Conservation (phyloP, 2,329 filamentous ascomycete genomes). For the Aspergillus niger region DNA sequence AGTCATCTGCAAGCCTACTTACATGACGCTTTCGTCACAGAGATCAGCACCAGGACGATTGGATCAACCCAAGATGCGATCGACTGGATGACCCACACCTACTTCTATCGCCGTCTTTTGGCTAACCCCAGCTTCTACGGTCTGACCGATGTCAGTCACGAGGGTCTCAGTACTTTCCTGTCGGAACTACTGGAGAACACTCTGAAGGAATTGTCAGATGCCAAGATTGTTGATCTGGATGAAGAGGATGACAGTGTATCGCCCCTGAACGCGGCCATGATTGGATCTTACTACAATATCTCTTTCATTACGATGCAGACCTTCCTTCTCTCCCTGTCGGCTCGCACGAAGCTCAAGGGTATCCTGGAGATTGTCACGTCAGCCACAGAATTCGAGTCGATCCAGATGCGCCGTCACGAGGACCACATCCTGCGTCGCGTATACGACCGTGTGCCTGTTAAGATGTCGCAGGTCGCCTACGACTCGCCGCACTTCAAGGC, state of each 20-base stretch:
- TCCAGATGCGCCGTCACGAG: slow-evolving; percentile 92
- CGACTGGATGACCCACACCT: slow-evolving; percentile 98
- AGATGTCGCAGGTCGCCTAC: slow-evolving; percentile 82
- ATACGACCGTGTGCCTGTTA: slow-evolving; percentile 91
- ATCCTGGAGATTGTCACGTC: slow-evolving; percentile 96
- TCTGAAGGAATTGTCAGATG: slow-evolving; percentile 83
- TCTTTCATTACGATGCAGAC: slow-evolving; percentile 99
- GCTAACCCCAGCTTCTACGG: slow-evolving; percentile 98
- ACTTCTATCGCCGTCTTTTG: slow-evolving; percentile 92
- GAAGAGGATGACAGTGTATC: slow-evolving; percentile 88
- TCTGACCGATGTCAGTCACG: slow-evolving; percentile 81
- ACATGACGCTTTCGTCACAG: slow-evolving; percentile 93
- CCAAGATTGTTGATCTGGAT: slow-evolving; percentile 93
- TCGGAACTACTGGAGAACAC: slow-evolving; percentile 94
- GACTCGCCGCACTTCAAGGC: slow-evolving; percentile 98
- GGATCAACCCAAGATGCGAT: slow-evolving; percentile 95
- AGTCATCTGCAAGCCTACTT: slow-evolving; percentile 89
- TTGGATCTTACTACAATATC: slow-evolving; percentile 98
- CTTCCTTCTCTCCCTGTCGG: slow-evolving; percentile 85
- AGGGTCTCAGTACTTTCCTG: slow-evolving; percentile 89
- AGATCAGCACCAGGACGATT: slow-evolving; percentile 95
- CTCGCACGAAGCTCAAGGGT: slow-evolving; percentile 91
- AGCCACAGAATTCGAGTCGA: slow-evolving; percentile 91
- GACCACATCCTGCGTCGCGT: slow-evolving; percentile 84
- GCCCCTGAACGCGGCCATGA: slow-evolving; percentile 95